phyloP scores from a whole-genome alignment of 2,329 filamentous ascomycete species.

The Aspergillus puulaauensis region DNA sequence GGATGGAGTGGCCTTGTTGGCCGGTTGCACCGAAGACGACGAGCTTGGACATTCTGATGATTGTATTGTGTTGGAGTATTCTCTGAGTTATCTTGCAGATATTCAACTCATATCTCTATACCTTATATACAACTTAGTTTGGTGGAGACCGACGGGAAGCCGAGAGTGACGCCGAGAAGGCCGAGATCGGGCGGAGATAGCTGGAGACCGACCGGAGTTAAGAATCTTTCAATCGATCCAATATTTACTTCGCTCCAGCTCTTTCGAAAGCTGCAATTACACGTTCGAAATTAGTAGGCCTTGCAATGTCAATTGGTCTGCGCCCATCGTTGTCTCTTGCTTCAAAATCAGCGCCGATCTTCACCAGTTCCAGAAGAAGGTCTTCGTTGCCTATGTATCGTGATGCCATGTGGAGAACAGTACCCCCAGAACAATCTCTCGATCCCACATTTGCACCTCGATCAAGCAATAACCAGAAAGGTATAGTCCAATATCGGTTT shows the following conservation, averaged over 20 bases:
- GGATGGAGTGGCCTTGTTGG: conserved; percentile 60
- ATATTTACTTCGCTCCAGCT: too few relatives aligned
- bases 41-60: conserved; percentile 7
- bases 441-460: background rate
- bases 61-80: background rate
- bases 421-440: too few relatives aligned
- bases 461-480: too few relatives aligned
- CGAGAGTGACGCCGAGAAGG: background rate
- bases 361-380: too few relatives aligned
- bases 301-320: background rate
- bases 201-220: background rate
- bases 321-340: background rate
- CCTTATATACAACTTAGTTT: background rate
- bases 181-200: background rate
- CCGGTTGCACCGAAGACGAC: conserved; percentile 61
- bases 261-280: background rate
- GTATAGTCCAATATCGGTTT: too few relatives aligned
- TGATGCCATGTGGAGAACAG: too few relatives aligned
- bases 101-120: background rate
- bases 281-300: too few relatives aligned
- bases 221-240: too few relatives aligned
- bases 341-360: background rate
- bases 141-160: background rate
- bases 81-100: too few relatives aligned
- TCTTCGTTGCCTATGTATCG: too few relatives aligned